phyloP scores from a whole-genome alignment of 441 rosid species.

The Pelargonium fulgidum region DNA sequence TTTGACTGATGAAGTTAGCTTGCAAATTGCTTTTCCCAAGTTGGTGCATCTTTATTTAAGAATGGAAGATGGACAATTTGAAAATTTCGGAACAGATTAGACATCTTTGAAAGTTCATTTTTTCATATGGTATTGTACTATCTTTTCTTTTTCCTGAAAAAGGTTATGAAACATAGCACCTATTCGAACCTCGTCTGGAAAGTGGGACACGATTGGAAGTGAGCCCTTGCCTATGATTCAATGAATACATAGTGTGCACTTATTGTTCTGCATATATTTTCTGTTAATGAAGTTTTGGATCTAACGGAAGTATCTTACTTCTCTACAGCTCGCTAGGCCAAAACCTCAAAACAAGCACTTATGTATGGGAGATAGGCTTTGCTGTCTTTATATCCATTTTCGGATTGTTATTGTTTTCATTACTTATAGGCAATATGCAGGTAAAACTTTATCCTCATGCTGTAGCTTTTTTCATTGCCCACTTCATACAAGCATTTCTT shows the following conservation, averaged over 20 bases:
- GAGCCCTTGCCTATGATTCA: not conserved
- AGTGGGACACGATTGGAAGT: too few species aligned
- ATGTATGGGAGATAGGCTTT: conserved; percentile 41
- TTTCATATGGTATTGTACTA: not conserved
- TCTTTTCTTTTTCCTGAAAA: not conserved
- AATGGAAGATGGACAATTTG: not conserved
- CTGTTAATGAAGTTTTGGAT: not conserved
- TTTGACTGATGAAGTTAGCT: not conserved
- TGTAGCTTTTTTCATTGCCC: not conserved
- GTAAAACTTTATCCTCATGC: conserved; percentile 21
- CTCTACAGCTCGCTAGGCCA: conserved; percentile 54
- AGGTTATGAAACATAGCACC: too few species aligned
- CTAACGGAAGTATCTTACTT: not conserved
- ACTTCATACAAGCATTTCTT: too few species aligned
- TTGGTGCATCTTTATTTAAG: not conserved
- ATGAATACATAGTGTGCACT: too few species aligned
- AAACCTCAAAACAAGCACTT: conserved; percentile 55
- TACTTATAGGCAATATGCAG: conserved; percentile 86
- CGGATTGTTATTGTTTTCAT: conserved; percentile 64
- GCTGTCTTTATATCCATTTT: conserved; percentile 44
- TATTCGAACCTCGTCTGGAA: too few species aligned
- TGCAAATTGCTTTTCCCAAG: too few species aligned
- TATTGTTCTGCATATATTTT: too few species aligned
- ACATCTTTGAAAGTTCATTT: too few species aligned
- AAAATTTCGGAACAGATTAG: too few species aligned